Evolutionary conservation across 768 basidiomycete species (phyloP).

Genomic region (Imleria badia): DNA sequence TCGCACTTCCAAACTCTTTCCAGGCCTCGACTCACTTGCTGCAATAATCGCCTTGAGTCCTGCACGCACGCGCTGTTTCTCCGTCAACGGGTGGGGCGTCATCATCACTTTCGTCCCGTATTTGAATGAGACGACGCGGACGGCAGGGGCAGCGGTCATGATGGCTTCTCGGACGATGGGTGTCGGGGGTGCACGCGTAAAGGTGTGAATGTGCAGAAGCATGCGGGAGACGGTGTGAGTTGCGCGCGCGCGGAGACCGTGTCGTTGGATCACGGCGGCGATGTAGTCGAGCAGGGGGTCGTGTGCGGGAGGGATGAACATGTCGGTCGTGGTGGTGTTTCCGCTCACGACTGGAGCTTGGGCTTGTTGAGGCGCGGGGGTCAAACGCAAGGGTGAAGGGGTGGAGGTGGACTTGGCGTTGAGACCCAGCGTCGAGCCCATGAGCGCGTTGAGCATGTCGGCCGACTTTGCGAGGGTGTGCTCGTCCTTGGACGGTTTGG

Average conservation of each 20-base stretch:
- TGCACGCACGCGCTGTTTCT: constrained; percentile 72
- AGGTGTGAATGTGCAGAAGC: constrained; percentile 68
- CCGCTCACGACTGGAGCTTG: not conserved
- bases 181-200: constrained; percentile 76
- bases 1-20: constrained; percentile 61
- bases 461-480: constrained; percentile 23
- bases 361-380: not conserved
- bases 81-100: constrained; percentile 71
- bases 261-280: constrained; percentile 55
- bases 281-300: constrained; percentile 75
- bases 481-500: constrained; percentile 20
- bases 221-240: constrained; percentile 55
- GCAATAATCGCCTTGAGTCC: constrained; percentile 74
- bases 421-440: constrained; percentile 23
- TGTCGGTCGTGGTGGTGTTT: constrained; percentile 11
- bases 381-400: not conserved
- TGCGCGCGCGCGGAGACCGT: constrained; percentile 67
- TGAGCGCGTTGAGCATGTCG: constrained; percentile 24
- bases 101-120: constrained; percentile 63
- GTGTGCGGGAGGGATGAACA: constrained; percentile 68
- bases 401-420: constrained; percentile 2
- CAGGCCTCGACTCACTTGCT: constrained; percentile 54
- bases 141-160: constrained; percentile 64
- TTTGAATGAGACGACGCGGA: constrained; percentile 58
- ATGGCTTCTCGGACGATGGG: constrained; percentile 79